A percentile compares a stretch with the other conserved stretches of the same genome.
These are phyloP conservation scores for Thalassia testudinum DNA, from an alignment of 116 monocot genomes.

Conservation along the genomic window DNA sequence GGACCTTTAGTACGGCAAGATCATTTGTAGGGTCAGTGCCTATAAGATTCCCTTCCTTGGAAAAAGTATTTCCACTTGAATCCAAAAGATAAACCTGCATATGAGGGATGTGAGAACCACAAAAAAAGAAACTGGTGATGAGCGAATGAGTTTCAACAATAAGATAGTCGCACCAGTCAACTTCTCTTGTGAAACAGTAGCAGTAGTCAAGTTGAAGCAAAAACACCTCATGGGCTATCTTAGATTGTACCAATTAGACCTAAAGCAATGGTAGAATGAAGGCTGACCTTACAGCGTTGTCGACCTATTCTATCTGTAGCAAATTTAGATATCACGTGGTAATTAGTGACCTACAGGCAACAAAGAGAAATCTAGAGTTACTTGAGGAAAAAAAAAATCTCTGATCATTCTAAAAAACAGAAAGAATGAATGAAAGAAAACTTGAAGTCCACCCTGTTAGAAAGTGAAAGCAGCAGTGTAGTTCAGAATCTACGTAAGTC, in stretches of 20 bases:
- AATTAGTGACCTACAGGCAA: conserved; percentile 75
- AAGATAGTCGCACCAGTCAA: too few relatives aligned
- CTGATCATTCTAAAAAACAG: too few relatives aligned
- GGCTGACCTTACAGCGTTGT: conserved; percentile 51
- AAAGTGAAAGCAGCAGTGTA: too few relatives aligned
- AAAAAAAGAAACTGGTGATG: not conserved
- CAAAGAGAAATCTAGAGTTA: too few relatives aligned
- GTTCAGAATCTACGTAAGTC: too few relatives aligned
- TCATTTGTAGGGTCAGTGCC: conserved; percentile 75
- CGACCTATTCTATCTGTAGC: conserved; percentile 47
- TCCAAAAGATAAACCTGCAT: conserved; percentile 59
- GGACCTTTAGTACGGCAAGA: conserved; percentile 76
- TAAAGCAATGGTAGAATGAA: not conserved
- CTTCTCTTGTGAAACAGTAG: too few relatives aligned
- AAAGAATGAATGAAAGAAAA: not conserved
- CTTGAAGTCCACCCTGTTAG: too few relatives aligned
- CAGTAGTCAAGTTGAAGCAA: too few relatives aligned
- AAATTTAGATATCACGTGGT: conserved; percentile 77
- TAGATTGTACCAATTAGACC: too few relatives aligned
- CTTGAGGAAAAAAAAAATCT: not conserved
- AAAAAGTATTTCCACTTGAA: conserved; percentile 31
- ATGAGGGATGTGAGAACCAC: too few relatives aligned
- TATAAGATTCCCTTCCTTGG: conserved; percentile 58
- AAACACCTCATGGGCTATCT: too few relatives aligned
- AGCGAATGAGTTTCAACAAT: too few relatives aligned